Evolutionary conservation across 331 rosid genomes (phyloP), one percentile per base, ranked within the genome.

Genomic region (Malus hybrid): DNA sequence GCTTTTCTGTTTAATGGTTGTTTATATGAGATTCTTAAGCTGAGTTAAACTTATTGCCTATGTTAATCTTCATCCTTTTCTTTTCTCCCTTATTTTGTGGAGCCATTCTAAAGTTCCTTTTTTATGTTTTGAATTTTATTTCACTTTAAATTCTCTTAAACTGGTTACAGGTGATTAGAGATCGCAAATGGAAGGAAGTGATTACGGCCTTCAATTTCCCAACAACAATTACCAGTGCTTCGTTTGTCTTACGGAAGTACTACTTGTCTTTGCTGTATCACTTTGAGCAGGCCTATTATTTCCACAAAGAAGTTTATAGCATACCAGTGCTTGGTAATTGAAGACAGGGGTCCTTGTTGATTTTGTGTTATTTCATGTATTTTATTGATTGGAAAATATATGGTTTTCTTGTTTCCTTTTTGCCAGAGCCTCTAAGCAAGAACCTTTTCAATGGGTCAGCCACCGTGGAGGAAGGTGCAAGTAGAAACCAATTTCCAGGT

Each of bases 121-220:
- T 34, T 54, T 60, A 44, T 44, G 50, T 44, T 44, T 44, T 44
- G 50, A 11, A 44, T 44, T 44, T 44, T 44, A 36, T 59, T 28
- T 29, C 50, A 48, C 33, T 78, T 78, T 56, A 66, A 73, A 1
- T 76, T 75, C 68, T 75, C 70, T 79, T 76, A 14, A 65, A 56
- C 76, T 78, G 22, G 65, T 78, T 46, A 24, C 80, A 93, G 98
- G 97, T 93, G 15, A 81, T 89, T 70, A 78, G 72, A 69, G 97
- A 93, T 61, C 93, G 96, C 11, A 89, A 82, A 82, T 93, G 97
- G 98, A 90, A 89, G 84, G 92, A 90, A 78, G 91, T 93, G 70
- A 44, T 85, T 85, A 7, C 69, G 31, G 69, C 73, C 54, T 93
- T 93, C 82, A 84, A 83, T 67, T 90, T 89, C 80, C 96, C 87